These are phyloP conservation scores for Boletus pseudopeckii DNA, from an alignment of 768 basidiomycete species.

Conservation along the genomic window DNA sequence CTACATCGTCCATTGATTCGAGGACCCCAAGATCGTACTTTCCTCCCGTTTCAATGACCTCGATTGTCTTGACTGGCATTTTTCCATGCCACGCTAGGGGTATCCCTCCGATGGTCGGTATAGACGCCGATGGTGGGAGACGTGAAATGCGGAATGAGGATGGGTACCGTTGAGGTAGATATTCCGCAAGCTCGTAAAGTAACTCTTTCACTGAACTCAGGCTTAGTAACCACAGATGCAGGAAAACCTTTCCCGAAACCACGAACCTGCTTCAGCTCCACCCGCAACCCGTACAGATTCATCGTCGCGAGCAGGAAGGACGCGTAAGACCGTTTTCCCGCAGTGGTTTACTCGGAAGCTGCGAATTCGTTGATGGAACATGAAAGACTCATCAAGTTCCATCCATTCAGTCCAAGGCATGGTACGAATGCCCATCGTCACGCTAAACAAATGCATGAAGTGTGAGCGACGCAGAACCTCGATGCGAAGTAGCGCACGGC, in stretches of 20 bases:
- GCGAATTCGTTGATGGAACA: slow-evolving; percentile 55
- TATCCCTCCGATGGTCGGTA: slow-evolving; percentile 23
- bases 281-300: slow-evolving; percentile 34
- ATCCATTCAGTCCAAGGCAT: slow-evolving; percentile 79
- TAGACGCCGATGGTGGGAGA: slow-evolving; percentile 6
- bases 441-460: slow-evolving; percentile 32
- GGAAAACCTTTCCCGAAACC: neutral
- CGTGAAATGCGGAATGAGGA: slow-evolving; percentile 53
- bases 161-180: slow-evolving; percentile 65
- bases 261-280: slow-evolving; percentile 31
- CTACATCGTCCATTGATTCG: slow-evolving; percentile 21
- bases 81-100: slow-evolving; percentile 40
- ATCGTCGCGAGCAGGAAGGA: slow-evolving; percentile 45
- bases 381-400: slow-evolving; percentile 64
- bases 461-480: neutral
- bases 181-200: slow-evolving; percentile 67
- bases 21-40: slow-evolving; percentile 50
- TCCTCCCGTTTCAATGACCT: slow-evolving; percentile 47
- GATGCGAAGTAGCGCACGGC: neutral
- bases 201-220: slow-evolving; percentile 53
- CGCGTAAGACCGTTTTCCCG: slow-evolving; percentile 45
- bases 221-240: neutral
- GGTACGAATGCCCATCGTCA: slow-evolving; percentile 69
- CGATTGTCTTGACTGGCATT: slow-evolving; percentile 52
- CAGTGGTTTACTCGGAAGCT: slow-evolving; percentile 50